Evolutionary conservation across 768 basidiomycete genomes (phyloP).

Genomic region (Rhizopogon vinicolor): DNA sequence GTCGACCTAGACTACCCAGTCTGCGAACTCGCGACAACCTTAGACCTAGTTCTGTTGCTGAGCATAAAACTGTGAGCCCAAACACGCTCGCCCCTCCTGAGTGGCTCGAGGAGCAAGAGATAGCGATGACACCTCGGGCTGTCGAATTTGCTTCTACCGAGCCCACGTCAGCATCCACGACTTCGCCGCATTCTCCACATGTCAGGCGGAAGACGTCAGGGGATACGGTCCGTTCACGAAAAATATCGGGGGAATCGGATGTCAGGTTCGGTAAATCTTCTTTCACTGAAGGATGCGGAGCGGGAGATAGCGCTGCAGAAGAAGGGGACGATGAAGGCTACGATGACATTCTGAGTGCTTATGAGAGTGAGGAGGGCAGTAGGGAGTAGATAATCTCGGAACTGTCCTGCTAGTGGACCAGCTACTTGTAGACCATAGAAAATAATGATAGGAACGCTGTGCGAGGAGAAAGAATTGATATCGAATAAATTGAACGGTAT

Average conservation of each 20-base stretch:
- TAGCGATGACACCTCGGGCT: conserved; percentile 53
- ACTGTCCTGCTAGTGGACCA: conserved; percentile 8
- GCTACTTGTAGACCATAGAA: not conserved
- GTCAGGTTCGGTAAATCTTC: conserved; percentile 44
- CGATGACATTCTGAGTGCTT: conserved; percentile 73
- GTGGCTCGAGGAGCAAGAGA: conserved; percentile 49
- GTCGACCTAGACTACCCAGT: conserved; percentile 42
- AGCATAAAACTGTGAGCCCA: conserved; percentile 38
- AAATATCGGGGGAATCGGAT: conserved; percentile 34
- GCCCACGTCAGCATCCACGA: conserved; percentile 22
- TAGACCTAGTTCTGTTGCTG: conserved; percentile 16
- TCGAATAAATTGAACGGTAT: not conserved
- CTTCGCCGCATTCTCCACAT: conserved; percentile 20
- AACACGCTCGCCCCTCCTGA: conserved; percentile 45
- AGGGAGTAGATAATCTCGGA: conserved; percentile 6
- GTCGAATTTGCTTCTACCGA: conserved; percentile 39
- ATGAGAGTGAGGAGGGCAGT: conserved; percentile 67
- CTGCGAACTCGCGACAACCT: conserved; percentile 37
- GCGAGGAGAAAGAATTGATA: not conserved
- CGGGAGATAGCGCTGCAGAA: conserved; percentile 61
- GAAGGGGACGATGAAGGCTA: conserved; percentile 78
- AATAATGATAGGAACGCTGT: not conserved
- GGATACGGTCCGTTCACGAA: conserved; percentile 28
- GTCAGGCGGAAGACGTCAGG: conserved; percentile 24
- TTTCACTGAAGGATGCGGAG: conserved; percentile 32